phyloP scores from a whole-genome alignment of 768 basidiomycete species.

The Hericium alpestre region DNA sequence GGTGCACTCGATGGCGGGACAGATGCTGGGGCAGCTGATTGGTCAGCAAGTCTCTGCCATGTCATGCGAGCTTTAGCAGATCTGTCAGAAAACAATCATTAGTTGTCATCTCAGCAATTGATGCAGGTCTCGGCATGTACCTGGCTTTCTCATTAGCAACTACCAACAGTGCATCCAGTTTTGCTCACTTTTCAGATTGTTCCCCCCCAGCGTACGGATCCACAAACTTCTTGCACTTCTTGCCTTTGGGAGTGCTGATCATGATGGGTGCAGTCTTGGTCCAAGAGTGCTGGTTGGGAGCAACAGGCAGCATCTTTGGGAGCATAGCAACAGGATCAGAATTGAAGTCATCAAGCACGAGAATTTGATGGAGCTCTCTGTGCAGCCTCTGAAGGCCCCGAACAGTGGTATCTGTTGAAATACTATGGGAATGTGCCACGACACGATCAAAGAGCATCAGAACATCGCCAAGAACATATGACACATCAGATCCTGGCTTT shows the following conservation, averaged over 20 bases:
- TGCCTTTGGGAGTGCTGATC: slow-evolving; percentile 9
- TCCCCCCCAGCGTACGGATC: slow-evolving; percentile 20
- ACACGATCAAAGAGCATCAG: neutral
- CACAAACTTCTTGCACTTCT: slow-evolving; percentile 14
- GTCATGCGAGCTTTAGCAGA: no score
- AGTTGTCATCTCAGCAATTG: no score
- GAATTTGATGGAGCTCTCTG: neutral
- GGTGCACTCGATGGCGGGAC: no score
- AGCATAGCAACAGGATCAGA: neutral
- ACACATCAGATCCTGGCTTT: neutral
- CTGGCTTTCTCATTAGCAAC: no score
- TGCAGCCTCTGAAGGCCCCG: neutral
- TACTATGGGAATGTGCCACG: neutral
- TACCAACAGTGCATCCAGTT: slow-evolving; percentile 16
- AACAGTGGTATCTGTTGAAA: neutral
- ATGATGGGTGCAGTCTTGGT: neutral
- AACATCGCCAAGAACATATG: neutral
- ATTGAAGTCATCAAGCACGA: neutral
- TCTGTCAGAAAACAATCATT: no score
- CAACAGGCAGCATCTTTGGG: neutral
- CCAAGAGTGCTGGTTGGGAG: neutral
- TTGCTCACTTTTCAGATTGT: slow-evolving; percentile 18
- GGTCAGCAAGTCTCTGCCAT: no score
- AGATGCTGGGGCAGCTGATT: no score
- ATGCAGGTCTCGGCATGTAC: no score